Conservation (phyloP, 495 filamentous ascomycete genomes). For the Choiromyces venosus region DNA sequence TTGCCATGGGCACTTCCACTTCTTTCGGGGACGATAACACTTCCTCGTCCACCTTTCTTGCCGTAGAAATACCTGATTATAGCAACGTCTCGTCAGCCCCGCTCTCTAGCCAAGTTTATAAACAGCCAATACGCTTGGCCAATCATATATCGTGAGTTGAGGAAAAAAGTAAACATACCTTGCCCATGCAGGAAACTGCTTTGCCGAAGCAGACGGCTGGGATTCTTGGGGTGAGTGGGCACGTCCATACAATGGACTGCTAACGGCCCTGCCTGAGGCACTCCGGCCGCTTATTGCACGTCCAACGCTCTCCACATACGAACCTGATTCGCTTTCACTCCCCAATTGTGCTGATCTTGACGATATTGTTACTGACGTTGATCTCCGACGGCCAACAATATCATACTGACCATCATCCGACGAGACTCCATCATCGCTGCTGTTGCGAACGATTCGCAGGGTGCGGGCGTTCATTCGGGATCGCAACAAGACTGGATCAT, state of each 20-base stretch:
- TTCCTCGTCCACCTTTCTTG: constrained; percentile 31
- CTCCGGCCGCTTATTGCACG: not conserved
- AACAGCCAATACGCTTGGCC: not conserved
- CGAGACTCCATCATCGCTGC: constrained; percentile 17
- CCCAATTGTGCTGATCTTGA: constrained; percentile 11
- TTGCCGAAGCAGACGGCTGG: constrained; percentile 25
- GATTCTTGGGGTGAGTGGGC: not conserved
- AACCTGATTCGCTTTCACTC: constrained; percentile 6
- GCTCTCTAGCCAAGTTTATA: not conserved
- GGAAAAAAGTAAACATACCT: constrained; percentile 22
- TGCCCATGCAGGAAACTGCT: constrained; percentile 36
- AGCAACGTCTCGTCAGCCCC: constrained; percentile 11
- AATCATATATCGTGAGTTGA: not conserved
- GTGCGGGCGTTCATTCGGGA: constrained; percentile 36
- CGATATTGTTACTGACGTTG: constrained; percentile 14
- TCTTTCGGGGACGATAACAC: constrained; percentile 29
- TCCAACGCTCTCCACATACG: constrained; percentile 6
- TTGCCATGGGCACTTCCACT: not conserved
- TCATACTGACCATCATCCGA: constrained; percentile 1
- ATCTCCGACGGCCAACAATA: constrained; percentile 20
- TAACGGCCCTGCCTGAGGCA: not conserved
- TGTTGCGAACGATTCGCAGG: constrained; percentile 33
- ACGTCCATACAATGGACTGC: not conserved
- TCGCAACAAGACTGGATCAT: constrained; percentile 16
- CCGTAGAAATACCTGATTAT: constrained; percentile 37